Evolutionary conservation across 148 eudicot genomes (phyloP).

Genomic region (Vaccinium darrowii): DNA sequence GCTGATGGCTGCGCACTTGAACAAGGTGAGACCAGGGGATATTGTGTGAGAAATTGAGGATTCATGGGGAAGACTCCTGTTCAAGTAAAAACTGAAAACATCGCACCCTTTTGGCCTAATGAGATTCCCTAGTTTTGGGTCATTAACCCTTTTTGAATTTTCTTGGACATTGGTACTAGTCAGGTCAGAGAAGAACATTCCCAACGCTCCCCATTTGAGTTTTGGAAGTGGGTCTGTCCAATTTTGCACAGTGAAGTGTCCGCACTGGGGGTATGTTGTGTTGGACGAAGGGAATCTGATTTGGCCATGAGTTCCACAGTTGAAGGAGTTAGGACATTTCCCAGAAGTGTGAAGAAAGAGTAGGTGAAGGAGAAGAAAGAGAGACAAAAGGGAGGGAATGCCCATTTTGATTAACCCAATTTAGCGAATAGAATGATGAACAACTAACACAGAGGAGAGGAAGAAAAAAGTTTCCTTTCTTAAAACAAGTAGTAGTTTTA

Average conservation of each 20-base stretch:
- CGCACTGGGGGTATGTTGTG: conserved; percentile 23
- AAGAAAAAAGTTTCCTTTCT: not conserved
- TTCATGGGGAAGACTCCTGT: no score
- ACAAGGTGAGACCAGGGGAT: no score
- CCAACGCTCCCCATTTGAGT: conserved; percentile 16
- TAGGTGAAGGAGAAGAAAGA: not conserved
- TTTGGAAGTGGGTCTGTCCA: conserved; percentile 22
- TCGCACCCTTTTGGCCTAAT: no score
- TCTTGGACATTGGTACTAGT: no score
- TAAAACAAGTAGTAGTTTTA: not conserved
- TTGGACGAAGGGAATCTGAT: conserved; percentile 37
- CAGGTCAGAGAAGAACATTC: no score
- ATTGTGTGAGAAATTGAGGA: no score
- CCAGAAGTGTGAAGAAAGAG: not conserved
- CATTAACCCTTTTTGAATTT: no score
- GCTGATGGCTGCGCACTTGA: no score
- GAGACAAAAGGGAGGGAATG: not conserved
- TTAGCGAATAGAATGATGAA: no score
- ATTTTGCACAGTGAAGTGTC: conserved; percentile 22
- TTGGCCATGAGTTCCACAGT: conserved; percentile 21
- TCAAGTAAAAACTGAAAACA: no score
- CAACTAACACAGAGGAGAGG: not conserved
- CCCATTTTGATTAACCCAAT: not conserved
- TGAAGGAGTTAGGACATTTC: not conserved
- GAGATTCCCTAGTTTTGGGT: no score